Evolutionary conservation across 441 rosid species (phyloP), one percentile per base, ranked within the genome.

Genomic region (Geranium incanum): DNA sequence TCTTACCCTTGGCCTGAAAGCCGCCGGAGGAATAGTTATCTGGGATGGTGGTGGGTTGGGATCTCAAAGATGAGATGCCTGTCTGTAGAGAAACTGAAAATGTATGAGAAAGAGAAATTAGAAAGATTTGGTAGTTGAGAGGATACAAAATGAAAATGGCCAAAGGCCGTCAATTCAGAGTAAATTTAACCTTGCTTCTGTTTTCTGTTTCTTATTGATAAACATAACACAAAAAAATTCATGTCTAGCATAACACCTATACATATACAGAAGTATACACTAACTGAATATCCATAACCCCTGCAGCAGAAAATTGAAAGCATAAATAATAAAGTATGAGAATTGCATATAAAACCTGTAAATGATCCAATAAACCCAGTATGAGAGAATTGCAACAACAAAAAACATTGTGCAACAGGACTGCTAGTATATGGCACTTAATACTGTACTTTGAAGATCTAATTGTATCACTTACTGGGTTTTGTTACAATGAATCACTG

Each of bases 391-490:
- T 8, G 11, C 2, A 43, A 8, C 9, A 1, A 11, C 6, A 43
- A 43, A 11, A 43, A 43, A 43, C 48, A 7, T 43, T 43, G 11
- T 8, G 48, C 48, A 43, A 43, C 9, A 43, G 1, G 48, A 5
- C 48, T 43, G 48, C 7, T 43, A 43, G 11, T 8, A 43, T 6
- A 43, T 43, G 9, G 7, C 48, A 43, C 48, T 43, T 43, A 1
- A 52, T 52, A 3, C 63, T 63, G 48, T 64, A 65, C 33, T 70
- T 67, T 77, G 59, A 64, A 69, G 63, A 45, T 76, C 77, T 73
- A 71, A 76, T 37, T 74, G 63, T 75, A 82, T 73, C 79, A 74
- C 66, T 2, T 57, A 72, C 77, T 81, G 39, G 64, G 66, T 66
- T 64, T 79, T 74, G 75, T 79, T 84, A 73, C 66, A 38, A 73